phyloP scores from a whole-genome alignment of 148 eudicot genomes.

The Agrostemma githago region DNA sequence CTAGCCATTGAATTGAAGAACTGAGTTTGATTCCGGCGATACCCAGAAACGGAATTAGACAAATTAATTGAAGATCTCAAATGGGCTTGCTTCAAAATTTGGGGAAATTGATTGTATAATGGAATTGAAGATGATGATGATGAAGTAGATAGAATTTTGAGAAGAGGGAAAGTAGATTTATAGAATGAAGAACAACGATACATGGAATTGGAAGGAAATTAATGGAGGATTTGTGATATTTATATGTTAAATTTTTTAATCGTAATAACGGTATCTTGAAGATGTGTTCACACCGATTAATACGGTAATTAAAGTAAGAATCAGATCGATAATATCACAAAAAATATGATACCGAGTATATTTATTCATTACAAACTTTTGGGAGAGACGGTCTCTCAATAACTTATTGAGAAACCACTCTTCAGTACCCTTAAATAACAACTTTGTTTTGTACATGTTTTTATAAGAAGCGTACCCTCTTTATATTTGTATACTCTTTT shows the following conservation, averaged over 20 bases:
- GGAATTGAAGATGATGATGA: slow-evolving; percentile 12
- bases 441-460: no score
- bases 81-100: slow-evolving; percentile 21
- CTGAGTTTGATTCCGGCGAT: neutral
- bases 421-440: no score
- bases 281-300: no score
- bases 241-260: neutral
- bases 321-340: no score
- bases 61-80: slow-evolving; percentile 18
- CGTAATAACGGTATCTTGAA: no score
- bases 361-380: no score
- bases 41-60: slow-evolving; percentile 17
- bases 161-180: slow-evolving; percentile 17
- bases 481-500: no score
- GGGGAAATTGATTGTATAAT: neutral
- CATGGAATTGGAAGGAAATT: neutral
- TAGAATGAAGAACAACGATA: slow-evolving; percentile 5
- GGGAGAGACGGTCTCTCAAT: no score
- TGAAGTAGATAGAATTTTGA: slow-evolving; percentile 7
- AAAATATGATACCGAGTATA: no score
- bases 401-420: no score
- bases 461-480: no score
- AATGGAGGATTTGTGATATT: neutral
- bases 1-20: slow-evolving; percentile 28
- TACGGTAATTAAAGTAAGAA: no score